These are phyloP conservation scores for Xanthoceras sorbifolium DNA, from an alignment of 345 rosid species.

Conservation along the genomic window DNA sequence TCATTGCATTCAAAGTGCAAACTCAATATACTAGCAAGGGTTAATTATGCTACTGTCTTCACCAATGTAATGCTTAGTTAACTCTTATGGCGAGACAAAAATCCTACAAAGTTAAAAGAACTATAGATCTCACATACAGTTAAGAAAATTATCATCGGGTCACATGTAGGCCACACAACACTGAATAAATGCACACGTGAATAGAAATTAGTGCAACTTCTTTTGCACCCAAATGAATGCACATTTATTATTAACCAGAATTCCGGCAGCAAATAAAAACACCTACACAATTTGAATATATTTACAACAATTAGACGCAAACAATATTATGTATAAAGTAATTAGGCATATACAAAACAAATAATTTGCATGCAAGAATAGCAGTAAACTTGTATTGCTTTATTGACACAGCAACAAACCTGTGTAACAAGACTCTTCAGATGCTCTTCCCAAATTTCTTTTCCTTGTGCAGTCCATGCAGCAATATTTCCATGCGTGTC, in stretches of 20 bases:
- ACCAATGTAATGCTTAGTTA: not conserved
- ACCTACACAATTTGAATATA: not conserved
- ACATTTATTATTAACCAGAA: not conserved
- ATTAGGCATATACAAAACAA: not conserved
- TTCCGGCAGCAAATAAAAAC: not conserved
- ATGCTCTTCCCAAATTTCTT: conserved; percentile 83
- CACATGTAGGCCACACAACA: not conserved
- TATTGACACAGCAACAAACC: conserved; percentile 43
- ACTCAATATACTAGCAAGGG: not conserved
- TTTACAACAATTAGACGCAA: not conserved
- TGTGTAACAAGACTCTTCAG: conserved; percentile 93
- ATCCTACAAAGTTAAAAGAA: not conserved
- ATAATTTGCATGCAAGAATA: not conserved
- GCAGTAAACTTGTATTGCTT: not conserved
- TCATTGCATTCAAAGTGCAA: not conserved
- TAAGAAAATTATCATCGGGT: not conserved
- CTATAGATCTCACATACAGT: not conserved
- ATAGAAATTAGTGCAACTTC: not conserved
- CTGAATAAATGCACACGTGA: not conserved
- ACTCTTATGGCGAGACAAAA: not conserved
- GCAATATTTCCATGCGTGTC: conserved; percentile 98
- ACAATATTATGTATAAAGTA: conserved; percentile 1
- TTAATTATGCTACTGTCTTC: not conserved
- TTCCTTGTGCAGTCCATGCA: conserved; percentile 97
- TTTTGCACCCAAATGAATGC: not conserved